Percentiles rank a stretch among this genome's conserved stretches.
These are phyloP conservation scores for Cryphonectria nitschkei DNA, from an alignment of 2,329 filamentous ascomycete genomes.

Conservation along the genomic window DNA sequence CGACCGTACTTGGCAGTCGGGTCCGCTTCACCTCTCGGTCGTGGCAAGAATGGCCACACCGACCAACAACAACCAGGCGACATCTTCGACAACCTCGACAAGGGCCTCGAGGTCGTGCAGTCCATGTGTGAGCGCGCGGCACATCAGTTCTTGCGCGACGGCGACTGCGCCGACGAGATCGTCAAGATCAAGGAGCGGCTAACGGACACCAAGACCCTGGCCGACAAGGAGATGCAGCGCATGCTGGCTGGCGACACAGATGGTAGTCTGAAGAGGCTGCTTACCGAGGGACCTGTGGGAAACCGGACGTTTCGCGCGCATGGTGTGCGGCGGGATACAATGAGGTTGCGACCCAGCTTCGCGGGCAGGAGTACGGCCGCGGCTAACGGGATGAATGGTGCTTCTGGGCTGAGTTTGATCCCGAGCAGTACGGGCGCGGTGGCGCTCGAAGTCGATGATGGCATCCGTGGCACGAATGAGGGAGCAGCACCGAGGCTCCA, in stretches of 20 bases:
- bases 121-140: conserved; percentile 83
- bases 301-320: conserved; percentile 55
- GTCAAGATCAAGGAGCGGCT: conserved; percentile 69
- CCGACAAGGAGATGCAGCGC: conserved; percentile 62
- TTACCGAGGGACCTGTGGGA: conserved; percentile 44
- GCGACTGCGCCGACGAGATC: conserved; percentile 80
- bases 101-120: conserved; percentile 78
- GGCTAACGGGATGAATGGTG: conserved; percentile 4
- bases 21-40: conserved; percentile 12
- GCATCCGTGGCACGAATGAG: conserved; percentile 40
- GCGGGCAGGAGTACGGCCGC: background rate
- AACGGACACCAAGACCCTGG: conserved; percentile 62
- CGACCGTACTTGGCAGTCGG: conserved; percentile 30
- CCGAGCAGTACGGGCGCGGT: background rate
- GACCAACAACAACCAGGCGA: conserved; percentile 44
- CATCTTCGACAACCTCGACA: conserved; percentile 75
- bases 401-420: background rate
- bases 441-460: conserved; percentile 47
- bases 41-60: conserved; percentile 31
- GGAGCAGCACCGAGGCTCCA: conserved; percentile 42
- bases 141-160: conserved; percentile 86
- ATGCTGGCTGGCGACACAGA: conserved; percentile 57
- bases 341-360: conserved; percentile 34
- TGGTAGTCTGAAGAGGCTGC: conserved; percentile 40
- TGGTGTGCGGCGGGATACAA: conserved; percentile 53